Base-by-base conservation (phyloP, 805 yeast genomes). In the Nakazawaea molendinolei region DNA sequence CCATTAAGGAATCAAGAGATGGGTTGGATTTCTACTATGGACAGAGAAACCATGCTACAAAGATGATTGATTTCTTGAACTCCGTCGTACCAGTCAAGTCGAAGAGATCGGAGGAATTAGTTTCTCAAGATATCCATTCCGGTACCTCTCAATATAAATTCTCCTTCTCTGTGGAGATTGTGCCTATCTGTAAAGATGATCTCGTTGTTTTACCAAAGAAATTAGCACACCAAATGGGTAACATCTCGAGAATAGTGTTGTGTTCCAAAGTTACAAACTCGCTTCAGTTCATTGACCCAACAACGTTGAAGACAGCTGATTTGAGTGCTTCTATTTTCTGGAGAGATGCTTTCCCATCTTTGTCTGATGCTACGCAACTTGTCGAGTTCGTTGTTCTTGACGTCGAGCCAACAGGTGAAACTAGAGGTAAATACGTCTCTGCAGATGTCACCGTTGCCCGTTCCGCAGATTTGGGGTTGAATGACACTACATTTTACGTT, bases 121-220 rank as follows among this genome's bases (percentile, higher is more conserved):
- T 92, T 42, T 81, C 95, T 42, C 80, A 79, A 41, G 97, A 94
- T 67, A 86, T 84, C 25, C 98, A 92, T 50, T 79, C 95, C 1
- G 92, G 96, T 52, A 68, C 82, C 15, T 76, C 94, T 18, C 74
- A 79, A 39, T 92, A 86, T 65, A 92, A 92, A 64, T 92, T 90
- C 56, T 72, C 97, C 5, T 90, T 71, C 55, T 86, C 97, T 15
- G 83, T 90, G 29, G 99, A 92, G 62, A 79, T 92, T 48, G 95
- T 85, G 2, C 98, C 98, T 14, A 78, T 94, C 28, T 92, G 98
- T 73, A 84, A 92, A 60, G 99, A 92, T 55, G 98, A 94, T 56
- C 68, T 92, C 48, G 95, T 92, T 18, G 86, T 90, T 23, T 66
- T 92, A 46, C 98, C 98, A 21, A 80, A 81, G 55, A 82, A 80